A percentile compares a stretch with the other conserved stretches of the same genome.
Conservation (phyloP, 2,329 filamentous ascomycete species). For the Metarhizium guizhouense region DNA sequence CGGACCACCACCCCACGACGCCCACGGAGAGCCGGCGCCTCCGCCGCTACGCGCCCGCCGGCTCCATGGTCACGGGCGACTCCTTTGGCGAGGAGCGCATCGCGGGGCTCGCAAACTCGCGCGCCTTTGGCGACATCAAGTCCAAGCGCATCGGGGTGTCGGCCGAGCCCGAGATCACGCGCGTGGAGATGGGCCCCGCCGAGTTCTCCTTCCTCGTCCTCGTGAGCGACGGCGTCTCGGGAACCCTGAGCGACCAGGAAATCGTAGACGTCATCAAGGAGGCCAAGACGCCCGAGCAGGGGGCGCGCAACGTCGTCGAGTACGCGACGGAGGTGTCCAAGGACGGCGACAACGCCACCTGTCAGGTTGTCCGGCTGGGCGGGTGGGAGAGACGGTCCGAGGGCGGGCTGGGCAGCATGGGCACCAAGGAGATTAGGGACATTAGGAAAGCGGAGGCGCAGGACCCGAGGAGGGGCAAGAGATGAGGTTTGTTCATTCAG, state of each 20-base stretch:
- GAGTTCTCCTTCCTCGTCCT: slow-evolving; percentile 87
- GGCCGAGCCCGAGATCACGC: slow-evolving; percentile 82
- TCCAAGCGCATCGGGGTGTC: slow-evolving; percentile 90
- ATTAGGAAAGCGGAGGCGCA: slow-evolving; percentile 71
- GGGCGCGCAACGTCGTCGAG: slow-evolving; percentile 65
- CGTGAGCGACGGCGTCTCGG: slow-evolving; percentile 81
- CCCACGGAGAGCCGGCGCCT: slow-evolving; percentile 77
- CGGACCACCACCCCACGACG: slow-evolving; percentile 85
- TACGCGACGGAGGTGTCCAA: slow-evolving; percentile 80
- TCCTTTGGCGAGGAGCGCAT: slow-evolving; percentile 97
- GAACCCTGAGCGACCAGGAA: slow-evolving; percentile 82
- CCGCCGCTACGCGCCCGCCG: slow-evolving; percentile 69
- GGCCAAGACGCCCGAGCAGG: slow-evolving; percentile 81
- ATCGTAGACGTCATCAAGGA: slow-evolving; percentile 96
- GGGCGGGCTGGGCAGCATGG: slow-evolving; percentile 79
- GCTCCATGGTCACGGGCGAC: slow-evolving; percentile 73
- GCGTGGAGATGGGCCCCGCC: slow-evolving; percentile 69
- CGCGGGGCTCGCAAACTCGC: slow-evolving; percentile 84
- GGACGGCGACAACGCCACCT: slow-evolving; percentile 60
- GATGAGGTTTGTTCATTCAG: slow-evolving; percentile 16
- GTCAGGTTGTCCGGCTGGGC: slow-evolving; percentile 56
- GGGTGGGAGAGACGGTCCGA: slow-evolving; percentile 68
- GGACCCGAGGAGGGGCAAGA: slow-evolving; percentile 66
- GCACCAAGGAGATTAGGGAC: slow-evolving; percentile 86
- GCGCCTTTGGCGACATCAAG: slow-evolving; percentile 85